phyloP scores from a whole-genome alignment of 1,139 yeast species.

The Kodamaea plutei region DNA sequence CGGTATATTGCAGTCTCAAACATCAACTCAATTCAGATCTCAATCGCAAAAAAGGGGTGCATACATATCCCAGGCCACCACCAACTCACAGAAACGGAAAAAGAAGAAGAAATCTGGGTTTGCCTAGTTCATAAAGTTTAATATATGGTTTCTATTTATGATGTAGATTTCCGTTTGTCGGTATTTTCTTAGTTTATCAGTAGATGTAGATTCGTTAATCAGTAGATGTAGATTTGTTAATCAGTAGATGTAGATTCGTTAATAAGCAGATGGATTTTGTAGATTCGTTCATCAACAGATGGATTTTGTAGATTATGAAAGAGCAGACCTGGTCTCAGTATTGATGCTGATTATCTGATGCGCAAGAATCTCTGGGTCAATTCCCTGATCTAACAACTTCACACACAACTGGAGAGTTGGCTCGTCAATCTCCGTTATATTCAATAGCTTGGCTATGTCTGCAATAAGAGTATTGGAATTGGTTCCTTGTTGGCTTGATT shows the following conservation, averaged over 20 bases:
- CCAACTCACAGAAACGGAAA: conserved; percentile 18
- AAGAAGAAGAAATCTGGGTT: conserved; percentile 30
- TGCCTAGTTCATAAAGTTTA: conserved; percentile 16
- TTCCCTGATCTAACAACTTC: conserved; percentile 37
- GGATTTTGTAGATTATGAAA: conserved; percentile 1
- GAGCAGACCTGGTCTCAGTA: conserved; percentile 22
- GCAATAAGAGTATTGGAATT: conserved; percentile 18
- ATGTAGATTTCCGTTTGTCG: no score
- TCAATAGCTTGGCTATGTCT: conserved; percentile 26
- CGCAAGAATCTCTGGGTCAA: conserved; percentile 33
- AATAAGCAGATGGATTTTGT: no score
- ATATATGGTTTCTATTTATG: no score
- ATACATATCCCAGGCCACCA: not conserved
- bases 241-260: no score
- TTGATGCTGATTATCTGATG: conserved; percentile 22
- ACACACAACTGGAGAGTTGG: conserved; percentile 31
- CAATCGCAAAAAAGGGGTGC: conserved; percentile 9
- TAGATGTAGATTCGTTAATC: no score
- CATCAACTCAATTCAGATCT: no score
- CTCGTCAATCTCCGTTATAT: conserved; percentile 25
- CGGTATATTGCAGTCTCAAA: no score
- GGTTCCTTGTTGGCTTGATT: conserved; percentile 2
- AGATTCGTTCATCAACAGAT: no score
- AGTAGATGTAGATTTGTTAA: no score
- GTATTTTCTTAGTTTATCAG: no score